These are phyloP conservation scores for Trichoderma sp. DNA, from an alignment of 2,329 filamentous ascomycete species.

Conservation along the genomic window DNA sequence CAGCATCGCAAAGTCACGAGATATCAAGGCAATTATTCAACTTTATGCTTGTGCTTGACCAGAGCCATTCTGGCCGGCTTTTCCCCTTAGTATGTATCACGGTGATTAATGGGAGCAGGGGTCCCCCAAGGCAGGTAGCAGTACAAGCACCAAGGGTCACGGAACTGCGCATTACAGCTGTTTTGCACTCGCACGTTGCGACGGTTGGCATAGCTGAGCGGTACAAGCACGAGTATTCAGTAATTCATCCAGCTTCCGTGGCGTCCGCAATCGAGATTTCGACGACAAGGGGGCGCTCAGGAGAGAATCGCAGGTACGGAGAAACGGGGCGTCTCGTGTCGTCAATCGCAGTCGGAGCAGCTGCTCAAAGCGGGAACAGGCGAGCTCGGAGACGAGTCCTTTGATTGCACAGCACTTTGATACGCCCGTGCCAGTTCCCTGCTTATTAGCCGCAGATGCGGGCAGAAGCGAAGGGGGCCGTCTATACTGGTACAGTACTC, in stretches of 20 bases:
- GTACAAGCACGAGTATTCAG: neutral
- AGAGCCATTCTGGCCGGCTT: neutral
- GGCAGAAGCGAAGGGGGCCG: conserved; percentile 18
- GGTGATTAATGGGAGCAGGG: neutral
- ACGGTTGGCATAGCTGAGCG: neutral
- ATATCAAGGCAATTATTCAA: neutral
- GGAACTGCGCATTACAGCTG: neutral
- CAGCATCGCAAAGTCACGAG: neutral
- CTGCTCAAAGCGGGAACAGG: conserved; percentile 21
- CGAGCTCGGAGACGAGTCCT: neutral
- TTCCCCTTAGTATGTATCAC: conserved; percentile 6
- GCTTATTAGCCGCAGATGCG: conserved; percentile 21
- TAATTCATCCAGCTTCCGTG: neutral
- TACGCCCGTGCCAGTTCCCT: conserved; percentile 15
- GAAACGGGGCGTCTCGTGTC: conserved; percentile 19
- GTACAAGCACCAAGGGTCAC: neutral
- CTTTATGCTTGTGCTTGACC: neutral
- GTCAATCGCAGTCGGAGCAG: conserved; percentile 18
- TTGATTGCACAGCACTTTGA: conserved; percentile 19
- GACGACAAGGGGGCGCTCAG: conserved; percentile 6
- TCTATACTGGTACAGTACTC: neutral
- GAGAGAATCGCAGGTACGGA: conserved; percentile 8
- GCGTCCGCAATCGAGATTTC: conserved; percentile 15
- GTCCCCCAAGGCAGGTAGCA: neutral
- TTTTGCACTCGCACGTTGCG: neutral